These are phyloP conservation scores for Rhodotorula glutinis DNA, from an alignment of 1,284 basidiomycete species.

Conservation along the genomic window DNA sequence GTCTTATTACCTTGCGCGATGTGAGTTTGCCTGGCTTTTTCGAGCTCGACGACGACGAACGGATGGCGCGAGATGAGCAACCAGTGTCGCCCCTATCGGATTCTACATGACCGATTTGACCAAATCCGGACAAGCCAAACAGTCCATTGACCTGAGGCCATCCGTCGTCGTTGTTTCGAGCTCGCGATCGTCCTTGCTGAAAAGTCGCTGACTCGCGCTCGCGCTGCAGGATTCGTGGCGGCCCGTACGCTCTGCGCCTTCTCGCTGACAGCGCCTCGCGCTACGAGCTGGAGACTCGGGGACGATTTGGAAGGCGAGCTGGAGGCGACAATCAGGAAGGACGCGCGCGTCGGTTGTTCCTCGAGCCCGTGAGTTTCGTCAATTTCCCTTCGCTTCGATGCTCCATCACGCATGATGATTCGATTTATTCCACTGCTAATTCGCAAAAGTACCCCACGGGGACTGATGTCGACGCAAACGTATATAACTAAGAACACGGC, in stretches of 20 bases:
- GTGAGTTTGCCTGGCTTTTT: neutral
- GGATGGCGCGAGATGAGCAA: slow-evolving; percentile 38
- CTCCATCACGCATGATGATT: neutral
- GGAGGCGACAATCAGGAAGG: too few relatives aligned
- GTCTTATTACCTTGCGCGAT: slow-evolving; percentile 3
- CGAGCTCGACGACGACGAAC: neutral
- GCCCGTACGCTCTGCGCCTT: too few relatives aligned
- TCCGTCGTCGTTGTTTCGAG: neutral
- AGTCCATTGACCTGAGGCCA: slow-evolving; percentile 27
- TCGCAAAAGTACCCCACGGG: slow-evolving; percentile 6
- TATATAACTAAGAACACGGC: slow-evolving; percentile 4
- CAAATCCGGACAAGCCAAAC: slow-evolving; percentile 39
- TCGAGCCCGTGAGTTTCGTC: too few relatives aligned
- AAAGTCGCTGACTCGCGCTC: too few relatives aligned
- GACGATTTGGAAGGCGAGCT: too few relatives aligned
- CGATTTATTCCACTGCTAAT: slow-evolving; percentile 36
- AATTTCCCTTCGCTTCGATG: too few relatives aligned
- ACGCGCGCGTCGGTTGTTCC: too few relatives aligned
- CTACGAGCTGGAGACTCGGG: too few relatives aligned
- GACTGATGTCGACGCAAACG: slow-evolving; percentile 16
- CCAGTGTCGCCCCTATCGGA: slow-evolving; percentile 45
- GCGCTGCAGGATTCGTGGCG: too few relatives aligned
- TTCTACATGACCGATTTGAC: slow-evolving; percentile 36
- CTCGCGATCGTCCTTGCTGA: neutral
- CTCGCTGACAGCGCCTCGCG: too few relatives aligned